A percentile compares a stretch with the other conserved stretches of the same genome.
phyloP scores from a whole-genome alignment of 2,329 filamentous ascomycete species.

The Ophiocordyceps camponoti-leonardi region DNA sequence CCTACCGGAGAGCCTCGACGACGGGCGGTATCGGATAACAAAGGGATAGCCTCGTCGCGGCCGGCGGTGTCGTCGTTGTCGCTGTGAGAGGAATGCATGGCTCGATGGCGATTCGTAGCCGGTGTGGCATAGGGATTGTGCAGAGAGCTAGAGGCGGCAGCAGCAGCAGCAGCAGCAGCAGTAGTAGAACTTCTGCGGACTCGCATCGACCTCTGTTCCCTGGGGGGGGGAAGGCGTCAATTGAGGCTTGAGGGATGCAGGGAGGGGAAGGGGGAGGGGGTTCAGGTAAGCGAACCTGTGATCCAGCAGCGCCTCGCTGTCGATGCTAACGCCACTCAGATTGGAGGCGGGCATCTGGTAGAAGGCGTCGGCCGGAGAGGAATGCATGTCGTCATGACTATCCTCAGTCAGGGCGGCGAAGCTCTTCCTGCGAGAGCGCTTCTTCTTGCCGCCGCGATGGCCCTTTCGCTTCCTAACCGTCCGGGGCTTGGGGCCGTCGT shows the following conservation, averaged over 20 bases:
- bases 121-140: conserved; percentile 14
- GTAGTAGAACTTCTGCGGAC: conserved; percentile 42
- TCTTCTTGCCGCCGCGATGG: conserved; percentile 64
- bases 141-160: conserved; percentile 14
- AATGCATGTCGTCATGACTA: conserved; percentile 18
- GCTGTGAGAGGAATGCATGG: conserved; percentile 18
- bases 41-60: conserved; percentile 33
- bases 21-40: conserved; percentile 25
- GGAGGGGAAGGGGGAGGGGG: background rate
- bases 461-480: conserved; percentile 46
- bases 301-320: conserved; percentile 76
- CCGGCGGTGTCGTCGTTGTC: conserved; percentile 30
- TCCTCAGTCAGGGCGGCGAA: conserved; percentile 53
- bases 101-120: conserved; percentile 16
- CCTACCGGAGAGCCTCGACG: conserved; percentile 7
- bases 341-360: conserved; percentile 36
- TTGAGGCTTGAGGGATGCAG: background rate
- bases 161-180: conserved; percentile 7
- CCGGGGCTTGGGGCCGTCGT: conserved; percentile 4
- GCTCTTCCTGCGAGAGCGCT: conserved; percentile 59
- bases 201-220: conserved; percentile 44
- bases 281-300: conserved; percentile 44
- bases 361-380: conserved; percentile 22
- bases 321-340: conserved; percentile 69
- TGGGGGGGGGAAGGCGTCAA: conserved; percentile 10